Conservation (phyloP, 352 stramenopile genomes). For the Achlya hypogyna region DNA sequence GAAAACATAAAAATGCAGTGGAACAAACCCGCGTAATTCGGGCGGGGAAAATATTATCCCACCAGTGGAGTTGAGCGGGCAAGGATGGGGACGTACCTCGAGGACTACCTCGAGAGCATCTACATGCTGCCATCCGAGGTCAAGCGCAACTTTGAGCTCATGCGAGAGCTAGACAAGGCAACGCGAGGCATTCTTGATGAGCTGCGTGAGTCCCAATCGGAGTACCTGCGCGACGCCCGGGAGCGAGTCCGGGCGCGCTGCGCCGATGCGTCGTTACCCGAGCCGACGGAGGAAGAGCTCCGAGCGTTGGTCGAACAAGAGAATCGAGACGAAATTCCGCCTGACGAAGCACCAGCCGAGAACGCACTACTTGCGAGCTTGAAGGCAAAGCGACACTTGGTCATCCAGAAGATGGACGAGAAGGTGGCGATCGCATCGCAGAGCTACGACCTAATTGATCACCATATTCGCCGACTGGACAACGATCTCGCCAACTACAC, state of each 20-base stretch:
- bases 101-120: constrained; percentile 84
- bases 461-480: constrained; percentile 75
- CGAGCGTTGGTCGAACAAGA: constrained; percentile 54
- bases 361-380: constrained; percentile 28
- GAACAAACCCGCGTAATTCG: too few relatives aligned
- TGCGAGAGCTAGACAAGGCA: constrained; percentile 82
- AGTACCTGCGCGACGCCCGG: constrained; percentile 48
- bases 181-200: constrained; percentile 46
- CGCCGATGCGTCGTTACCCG: constrained; percentile 31
- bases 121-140: constrained; percentile 85
- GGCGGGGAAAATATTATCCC: not conserved
- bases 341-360: constrained; percentile 16
- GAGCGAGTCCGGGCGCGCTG: constrained; percentile 58
- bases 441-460: constrained; percentile 80
- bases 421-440: constrained; percentile 81
- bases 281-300: constrained; percentile 58
- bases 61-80: not conserved
- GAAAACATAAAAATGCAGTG: not conserved
- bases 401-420: constrained; percentile 81
- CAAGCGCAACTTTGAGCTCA: constrained; percentile 86
- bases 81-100: constrained; percentile 75
- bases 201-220: constrained; percentile 49
- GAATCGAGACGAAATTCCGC: constrained; percentile 14
- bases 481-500: constrained; percentile 68
- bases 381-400: constrained; percentile 48